Conservation (phyloP, 768 basidiomycete species). For the Daedaleopsis nitida region DNA sequence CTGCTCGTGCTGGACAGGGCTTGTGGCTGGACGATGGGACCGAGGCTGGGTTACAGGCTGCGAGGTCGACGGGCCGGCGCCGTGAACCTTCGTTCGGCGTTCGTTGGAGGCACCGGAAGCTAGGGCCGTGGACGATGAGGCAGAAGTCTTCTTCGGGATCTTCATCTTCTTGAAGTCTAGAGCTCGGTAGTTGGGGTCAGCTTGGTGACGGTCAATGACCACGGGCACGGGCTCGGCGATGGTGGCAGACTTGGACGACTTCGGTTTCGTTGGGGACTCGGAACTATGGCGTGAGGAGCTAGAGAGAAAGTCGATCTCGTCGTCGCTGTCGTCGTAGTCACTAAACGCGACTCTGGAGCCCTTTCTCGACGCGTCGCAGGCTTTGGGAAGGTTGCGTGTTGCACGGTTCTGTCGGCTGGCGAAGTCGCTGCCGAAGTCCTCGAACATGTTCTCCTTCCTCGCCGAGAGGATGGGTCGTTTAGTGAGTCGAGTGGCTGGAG, state of each 20-base stretch:
- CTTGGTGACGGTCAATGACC: slow-evolving; percentile 19
- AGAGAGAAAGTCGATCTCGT: slow-evolving; percentile 24
- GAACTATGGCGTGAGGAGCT: slow-evolving; percentile 14
- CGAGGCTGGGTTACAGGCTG: not conserved
- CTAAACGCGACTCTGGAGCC: not conserved
- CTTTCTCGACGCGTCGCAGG: not conserved
- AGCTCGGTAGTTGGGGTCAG: slow-evolving; percentile 14
- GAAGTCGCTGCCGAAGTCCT: slow-evolving; percentile 29
- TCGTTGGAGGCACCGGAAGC: not conserved
- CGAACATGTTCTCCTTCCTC: slow-evolving; percentile 2
- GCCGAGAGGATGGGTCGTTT: not conserved
- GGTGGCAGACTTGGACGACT: not conserved
- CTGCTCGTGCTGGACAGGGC: not conserved
- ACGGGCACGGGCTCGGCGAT: not conserved
- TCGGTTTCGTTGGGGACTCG: slow-evolving; percentile 1
- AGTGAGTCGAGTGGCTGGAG: slow-evolving; percentile 10
- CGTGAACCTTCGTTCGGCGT: not conserved
- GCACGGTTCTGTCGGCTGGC: not conserved
- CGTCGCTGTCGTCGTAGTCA: slow-evolving; percentile 14
- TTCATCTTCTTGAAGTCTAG: slow-evolving; percentile 25
- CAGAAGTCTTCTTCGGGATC: slow-evolving; percentile 18
- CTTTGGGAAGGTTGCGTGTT: not conserved
- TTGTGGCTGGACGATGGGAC: not conserved
- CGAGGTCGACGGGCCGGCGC: not conserved
- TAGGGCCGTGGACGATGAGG: not conserved